Conservation (phyloP, 768 basidiomycete species). For the Porphyrellus cyaneotinctus region DNA sequence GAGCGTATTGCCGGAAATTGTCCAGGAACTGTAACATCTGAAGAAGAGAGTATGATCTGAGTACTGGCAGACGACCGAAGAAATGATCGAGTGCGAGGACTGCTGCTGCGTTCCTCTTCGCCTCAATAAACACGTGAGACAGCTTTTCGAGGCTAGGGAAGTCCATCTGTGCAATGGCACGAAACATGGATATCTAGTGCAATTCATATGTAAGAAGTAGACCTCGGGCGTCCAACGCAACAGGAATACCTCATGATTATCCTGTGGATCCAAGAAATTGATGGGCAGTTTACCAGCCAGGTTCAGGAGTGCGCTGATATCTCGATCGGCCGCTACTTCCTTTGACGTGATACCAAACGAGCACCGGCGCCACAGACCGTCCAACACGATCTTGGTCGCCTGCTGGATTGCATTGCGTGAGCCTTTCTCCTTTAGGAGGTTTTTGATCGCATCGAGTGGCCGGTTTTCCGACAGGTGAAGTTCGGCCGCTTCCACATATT, state of each 20-base stretch:
- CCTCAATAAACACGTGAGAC: slow-evolving; percentile 25
- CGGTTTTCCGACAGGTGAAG: slow-evolving; percentile 47
- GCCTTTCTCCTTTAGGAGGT: slow-evolving; percentile 36
- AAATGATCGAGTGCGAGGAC: slow-evolving; percentile 9
- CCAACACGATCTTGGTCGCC: slow-evolving; percentile 39
- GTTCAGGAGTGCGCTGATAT: slow-evolving; percentile 22
- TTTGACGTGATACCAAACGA: slow-evolving; percentile 35
- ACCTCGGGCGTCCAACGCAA: no score
- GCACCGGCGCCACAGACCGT: slow-evolving; percentile 43
- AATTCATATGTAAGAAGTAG: not conserved
- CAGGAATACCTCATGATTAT: slow-evolving; percentile 12
- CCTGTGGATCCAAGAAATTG: slow-evolving; percentile 4
- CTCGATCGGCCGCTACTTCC: not conserved
- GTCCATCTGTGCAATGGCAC: slow-evolving; percentile 27
- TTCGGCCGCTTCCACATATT: slow-evolving; percentile 48
- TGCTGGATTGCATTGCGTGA: slow-evolving; percentile 27
- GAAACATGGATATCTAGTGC: slow-evolving; percentile 30
- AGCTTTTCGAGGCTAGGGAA: slow-evolving; percentile 30
- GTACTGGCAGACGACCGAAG: slow-evolving; percentile 1
- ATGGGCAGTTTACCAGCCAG: slow-evolving; percentile 17
- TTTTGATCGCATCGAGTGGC: slow-evolving; percentile 41
- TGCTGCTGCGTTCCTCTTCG: not conserved
- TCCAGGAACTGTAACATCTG: slow-evolving; percentile 7
- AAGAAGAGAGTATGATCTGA: slow-evolving; percentile 23
- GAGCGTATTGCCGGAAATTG: slow-evolving; percentile 3